Evolutionary conservation across 768 basidiomycete species (phyloP).

Genomic region (Strobilomyces dryophilus): DNA sequence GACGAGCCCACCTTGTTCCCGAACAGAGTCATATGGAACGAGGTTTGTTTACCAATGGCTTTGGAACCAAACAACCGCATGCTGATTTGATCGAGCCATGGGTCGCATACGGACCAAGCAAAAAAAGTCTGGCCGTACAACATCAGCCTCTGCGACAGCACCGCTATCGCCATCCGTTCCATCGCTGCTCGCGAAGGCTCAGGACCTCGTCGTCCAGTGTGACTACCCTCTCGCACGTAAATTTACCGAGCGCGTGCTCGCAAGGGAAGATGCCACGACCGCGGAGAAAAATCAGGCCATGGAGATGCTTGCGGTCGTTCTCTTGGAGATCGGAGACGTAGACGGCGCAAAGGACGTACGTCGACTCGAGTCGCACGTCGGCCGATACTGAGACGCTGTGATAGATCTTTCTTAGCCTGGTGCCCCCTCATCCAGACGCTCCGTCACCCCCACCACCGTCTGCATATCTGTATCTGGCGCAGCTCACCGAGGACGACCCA

Average conservation of each 20-base stretch:
- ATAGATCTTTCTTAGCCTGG: slow-evolving; percentile 59
- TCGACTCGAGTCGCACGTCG: not conserved
- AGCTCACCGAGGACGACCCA: slow-evolving; percentile 76
- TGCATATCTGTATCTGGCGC: slow-evolving; percentile 86
- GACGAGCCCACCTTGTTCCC: no score
- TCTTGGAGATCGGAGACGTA: slow-evolving; percentile 76
- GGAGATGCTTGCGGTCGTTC: slow-evolving; percentile 76
- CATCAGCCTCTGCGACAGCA: slow-evolving; percentile 11
- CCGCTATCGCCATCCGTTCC: slow-evolving; percentile 41
- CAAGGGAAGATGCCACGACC: slow-evolving; percentile 40
- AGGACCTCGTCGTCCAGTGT: slow-evolving; percentile 76
- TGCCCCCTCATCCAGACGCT: slow-evolving; percentile 60
- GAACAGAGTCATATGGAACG: no score
- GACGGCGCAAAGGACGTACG: slow-evolving; percentile 66
- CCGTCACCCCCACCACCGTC: slow-evolving; percentile 63
- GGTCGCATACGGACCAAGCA: slow-evolving; percentile 51
- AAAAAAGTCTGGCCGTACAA: slow-evolving; percentile 14
- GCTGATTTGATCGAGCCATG: slow-evolving; percentile 34
- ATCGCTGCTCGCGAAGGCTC: slow-evolving; percentile 70
- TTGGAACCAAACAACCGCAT: slow-evolving; percentile 17
- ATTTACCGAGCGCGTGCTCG: slow-evolving; percentile 66
- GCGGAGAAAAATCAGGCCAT: slow-evolving; percentile 61
- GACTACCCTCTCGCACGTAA: slow-evolving; percentile 77
- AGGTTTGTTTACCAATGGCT: slow-evolving; percentile 11
- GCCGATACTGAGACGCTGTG: not conserved